Conservation (phyloP, 108 stramenopile genomes). For the Nitzschia inconspicua region DNA sequence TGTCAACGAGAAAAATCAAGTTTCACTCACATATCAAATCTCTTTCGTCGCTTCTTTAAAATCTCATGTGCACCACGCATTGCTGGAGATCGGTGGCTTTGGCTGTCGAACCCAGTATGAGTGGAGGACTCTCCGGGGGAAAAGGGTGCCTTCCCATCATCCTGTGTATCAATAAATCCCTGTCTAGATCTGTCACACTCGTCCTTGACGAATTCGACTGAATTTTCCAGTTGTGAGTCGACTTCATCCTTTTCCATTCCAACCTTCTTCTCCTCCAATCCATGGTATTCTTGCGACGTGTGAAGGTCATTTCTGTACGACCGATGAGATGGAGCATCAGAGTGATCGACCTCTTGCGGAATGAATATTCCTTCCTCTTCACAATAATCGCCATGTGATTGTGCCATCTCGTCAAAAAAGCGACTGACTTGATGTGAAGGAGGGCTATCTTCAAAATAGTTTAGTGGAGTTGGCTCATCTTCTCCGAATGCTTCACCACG, state of each 20-base stretch:
- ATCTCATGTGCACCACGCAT: slow-evolving; percentile 51
- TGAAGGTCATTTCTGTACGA: not conserved
- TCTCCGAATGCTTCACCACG: too few relatives aligned
- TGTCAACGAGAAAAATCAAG: not conserved
- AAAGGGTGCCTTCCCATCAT: not conserved
- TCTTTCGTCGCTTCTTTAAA: slow-evolving; percentile 44
- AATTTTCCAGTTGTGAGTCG: slow-evolving; percentile 1
- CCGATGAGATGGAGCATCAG: not conserved
- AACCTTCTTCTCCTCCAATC: slow-evolving; percentile 23
- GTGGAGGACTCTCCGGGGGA: slow-evolving; percentile 6
- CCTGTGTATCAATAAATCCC: slow-evolving; percentile 16
- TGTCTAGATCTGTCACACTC: slow-evolving; percentile 10
- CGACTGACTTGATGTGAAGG: not conserved
- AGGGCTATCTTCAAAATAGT: not conserved
- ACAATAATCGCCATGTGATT: not conserved
- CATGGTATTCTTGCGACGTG: not conserved
- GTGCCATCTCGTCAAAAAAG: not conserved
- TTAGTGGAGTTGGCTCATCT: too few relatives aligned
- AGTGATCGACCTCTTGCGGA: too few relatives aligned
- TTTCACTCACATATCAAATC: slow-evolving; percentile 36
- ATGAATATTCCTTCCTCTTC: slow-evolving; percentile 2
- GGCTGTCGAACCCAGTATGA: slow-evolving; percentile 4
- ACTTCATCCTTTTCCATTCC: slow-evolving; percentile 5
- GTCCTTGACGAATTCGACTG: slow-evolving; percentile 4
- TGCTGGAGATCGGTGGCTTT: slow-evolving; percentile 28